Evolutionary conservation across 805 yeast genomes (phyloP).

Genomic region (Scheffersomyces stipitis): DNA sequence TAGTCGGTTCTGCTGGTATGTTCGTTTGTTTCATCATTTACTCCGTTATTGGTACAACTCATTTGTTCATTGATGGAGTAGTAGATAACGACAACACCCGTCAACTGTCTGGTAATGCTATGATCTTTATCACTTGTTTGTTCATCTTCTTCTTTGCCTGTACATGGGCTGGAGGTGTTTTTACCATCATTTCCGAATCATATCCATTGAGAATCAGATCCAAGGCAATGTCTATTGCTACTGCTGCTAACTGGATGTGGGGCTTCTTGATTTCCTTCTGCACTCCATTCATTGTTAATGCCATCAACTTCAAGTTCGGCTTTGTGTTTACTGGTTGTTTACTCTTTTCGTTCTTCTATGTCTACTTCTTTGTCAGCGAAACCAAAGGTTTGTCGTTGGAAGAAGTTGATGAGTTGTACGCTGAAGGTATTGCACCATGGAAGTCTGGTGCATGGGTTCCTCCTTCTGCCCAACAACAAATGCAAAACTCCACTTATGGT

Average conservation of each 20-base stretch:
- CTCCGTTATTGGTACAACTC: slow-evolving; percentile 58
- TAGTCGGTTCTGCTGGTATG: too few species aligned
- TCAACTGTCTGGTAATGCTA: slow-evolving; percentile 56
- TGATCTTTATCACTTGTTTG: slow-evolving; percentile 65
- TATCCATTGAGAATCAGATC: slow-evolving; percentile 65
- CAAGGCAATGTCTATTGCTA: slow-evolving; percentile 63
- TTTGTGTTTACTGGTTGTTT: slow-evolving; percentile 20
- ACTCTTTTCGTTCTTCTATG: too few species aligned
- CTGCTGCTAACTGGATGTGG: slow-evolving; percentile 66
- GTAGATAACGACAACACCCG: slow-evolving; percentile 33
- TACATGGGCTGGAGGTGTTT: slow-evolving; percentile 70
- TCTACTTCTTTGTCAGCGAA: slow-evolving; percentile 70
- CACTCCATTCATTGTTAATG: slow-evolving; percentile 20
- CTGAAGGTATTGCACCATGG: slow-evolving; percentile 38
- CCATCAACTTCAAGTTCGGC: slow-evolving; percentile 22
- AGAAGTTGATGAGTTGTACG: slow-evolving; percentile 66
- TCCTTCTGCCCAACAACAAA: slow-evolving; percentile 31
- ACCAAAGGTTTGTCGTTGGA: slow-evolving; percentile 86
- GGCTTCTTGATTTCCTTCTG: slow-evolving; percentile 49
- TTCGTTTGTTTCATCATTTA: too few species aligned
- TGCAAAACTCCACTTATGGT: slow-evolving; percentile 15
- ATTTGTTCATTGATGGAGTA: slow-evolving; percentile 37
- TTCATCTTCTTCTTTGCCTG: slow-evolving; percentile 66
- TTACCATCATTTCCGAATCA: slow-evolving; percentile 62
- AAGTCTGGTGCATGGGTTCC: slow-evolving; percentile 53